phyloP scores from a whole-genome alignment of 1,284 basidiomycete species.

The Puccinia triticina region DNA sequence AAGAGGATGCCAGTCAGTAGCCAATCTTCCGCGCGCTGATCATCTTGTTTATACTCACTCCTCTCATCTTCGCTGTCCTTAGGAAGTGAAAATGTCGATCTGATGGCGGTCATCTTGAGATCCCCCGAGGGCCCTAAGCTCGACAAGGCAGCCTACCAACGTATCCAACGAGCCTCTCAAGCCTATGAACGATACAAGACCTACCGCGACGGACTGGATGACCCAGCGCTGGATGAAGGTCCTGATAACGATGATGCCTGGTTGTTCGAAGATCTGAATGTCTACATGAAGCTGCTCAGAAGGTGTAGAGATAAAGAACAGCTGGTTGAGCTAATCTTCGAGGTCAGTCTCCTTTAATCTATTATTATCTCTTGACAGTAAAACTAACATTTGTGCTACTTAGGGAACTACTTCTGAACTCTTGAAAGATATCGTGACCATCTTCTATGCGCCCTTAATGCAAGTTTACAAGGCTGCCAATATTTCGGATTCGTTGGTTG shows the following conservation, averaged over 20 bases:
- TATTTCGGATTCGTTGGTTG: slow-evolving; percentile 88
- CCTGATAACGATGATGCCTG: slow-evolving; percentile 90
- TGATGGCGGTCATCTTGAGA: slow-evolving; percentile 80
- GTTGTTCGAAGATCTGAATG: slow-evolving; percentile 84
- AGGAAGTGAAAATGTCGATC: slow-evolving; percentile 70
- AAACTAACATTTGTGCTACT: background rate
- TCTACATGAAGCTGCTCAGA: slow-evolving; percentile 76
- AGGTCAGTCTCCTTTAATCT: slow-evolving; percentile 65
- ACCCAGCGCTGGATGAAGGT: slow-evolving; percentile 84
- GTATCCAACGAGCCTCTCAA: slow-evolving; percentile 73
- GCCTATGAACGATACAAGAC: slow-evolving; percentile 75
- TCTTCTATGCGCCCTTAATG: slow-evolving; percentile 97
- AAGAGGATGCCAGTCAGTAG: slow-evolving; percentile 74
- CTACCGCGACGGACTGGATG: slow-evolving; percentile 68
- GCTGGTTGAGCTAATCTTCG: slow-evolving; percentile 89
- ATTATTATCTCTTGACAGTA: too few species aligned
- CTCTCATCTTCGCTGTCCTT: background rate
- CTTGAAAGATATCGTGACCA: slow-evolving; percentile 97
- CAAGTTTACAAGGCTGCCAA: slow-evolving; percentile 97
- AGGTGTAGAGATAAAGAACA: slow-evolving; percentile 86
- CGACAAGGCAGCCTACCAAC: slow-evolving; percentile 71
- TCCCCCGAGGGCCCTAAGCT: slow-evolving; percentile 76
- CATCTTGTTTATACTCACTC: slow-evolving; percentile 51
- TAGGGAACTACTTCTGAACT: slow-evolving; percentile 92
- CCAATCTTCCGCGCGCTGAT: background rate